Evolutionary conservation across 2,329 filamentous ascomycete species (phyloP).

Genomic region (Aspergillus quadricinctus): DNA sequence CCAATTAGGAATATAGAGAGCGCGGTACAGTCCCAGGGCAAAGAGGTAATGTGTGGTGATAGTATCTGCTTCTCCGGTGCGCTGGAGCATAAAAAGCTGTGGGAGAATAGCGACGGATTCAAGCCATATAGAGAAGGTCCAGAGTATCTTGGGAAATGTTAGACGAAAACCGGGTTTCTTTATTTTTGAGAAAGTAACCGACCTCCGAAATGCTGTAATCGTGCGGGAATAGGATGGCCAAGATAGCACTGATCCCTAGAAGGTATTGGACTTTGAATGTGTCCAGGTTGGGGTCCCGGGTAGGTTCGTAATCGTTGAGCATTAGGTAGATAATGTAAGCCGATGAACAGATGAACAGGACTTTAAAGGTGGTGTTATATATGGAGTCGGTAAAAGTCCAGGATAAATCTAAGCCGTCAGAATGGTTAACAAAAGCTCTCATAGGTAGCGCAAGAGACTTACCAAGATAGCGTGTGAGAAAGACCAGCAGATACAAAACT

Average conservation of each 20-base stretch:
- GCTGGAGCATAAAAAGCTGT: conserved; percentile 96
- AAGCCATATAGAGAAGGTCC: conserved; percentile 98
- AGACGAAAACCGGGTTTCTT: conserved; percentile 6
- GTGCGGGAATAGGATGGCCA: conserved; percentile 81
- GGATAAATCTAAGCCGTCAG: conserved; percentile 64
- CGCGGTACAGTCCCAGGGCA: conserved; percentile 83
- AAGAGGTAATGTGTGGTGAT: conserved; percentile 98
- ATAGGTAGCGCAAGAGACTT: conserved; percentile 19
- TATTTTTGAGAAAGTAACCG: conserved; percentile 5
- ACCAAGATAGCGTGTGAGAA: conserved; percentile 89
- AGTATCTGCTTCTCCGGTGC: conserved; percentile 97
- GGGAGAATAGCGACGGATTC: conserved; percentile 95
- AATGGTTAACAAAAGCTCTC: conserved; percentile 1
- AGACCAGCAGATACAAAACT: conserved; percentile 89
- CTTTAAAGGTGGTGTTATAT: conserved; percentile 95
- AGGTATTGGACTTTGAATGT: conserved; percentile 97
- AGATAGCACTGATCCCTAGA: conserved; percentile 70
- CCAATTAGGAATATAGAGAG: conserved; percentile 98
- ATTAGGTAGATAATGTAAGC: conserved; percentile 97
- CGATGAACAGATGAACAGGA: conserved; percentile 86
- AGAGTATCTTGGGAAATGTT: conserved; percentile 63
- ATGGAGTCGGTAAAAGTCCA: conserved; percentile 73
- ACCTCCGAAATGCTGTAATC: conserved; percentile 71
- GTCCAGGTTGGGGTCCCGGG: conserved; percentile 93
- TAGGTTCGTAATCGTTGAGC: conserved; percentile 95